Conservation (phyloP, 106 monocot species). For the Triglochin maritima region DNA sequence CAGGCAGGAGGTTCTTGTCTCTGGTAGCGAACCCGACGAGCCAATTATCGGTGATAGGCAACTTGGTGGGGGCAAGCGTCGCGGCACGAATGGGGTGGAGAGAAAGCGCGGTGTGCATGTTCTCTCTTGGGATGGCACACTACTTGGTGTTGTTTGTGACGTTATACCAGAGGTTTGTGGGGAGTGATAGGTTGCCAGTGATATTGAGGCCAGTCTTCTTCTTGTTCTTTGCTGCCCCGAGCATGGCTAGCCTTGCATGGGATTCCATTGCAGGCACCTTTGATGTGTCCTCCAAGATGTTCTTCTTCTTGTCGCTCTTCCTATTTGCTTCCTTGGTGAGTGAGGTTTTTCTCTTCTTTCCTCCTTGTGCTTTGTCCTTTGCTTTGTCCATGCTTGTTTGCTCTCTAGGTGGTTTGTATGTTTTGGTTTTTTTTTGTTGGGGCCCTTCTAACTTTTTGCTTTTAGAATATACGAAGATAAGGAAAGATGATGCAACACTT, state of each 20-base stretch:
- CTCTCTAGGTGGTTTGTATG: too few relatives aligned
- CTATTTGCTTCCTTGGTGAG: slow-evolving; percentile 37
- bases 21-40: slow-evolving; percentile 45
- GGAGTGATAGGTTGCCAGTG: slow-evolving; percentile 27
- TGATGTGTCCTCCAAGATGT: slow-evolving; percentile 38
- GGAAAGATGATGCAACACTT: too few relatives aligned
- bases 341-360: not conserved
- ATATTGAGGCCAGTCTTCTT: slow-evolving; percentile 41
- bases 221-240: slow-evolving; percentile 44
- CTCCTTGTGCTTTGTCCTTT: not conserved
- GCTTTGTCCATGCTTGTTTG: not conserved
- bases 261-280: slow-evolving; percentile 25
- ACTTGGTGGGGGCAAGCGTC: slow-evolving; percentile 27
- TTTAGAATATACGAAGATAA: too few relatives aligned
- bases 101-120: slow-evolving; percentile 40
- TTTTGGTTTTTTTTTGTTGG: too few relatives aligned
- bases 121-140: slow-evolving; percentile 33
- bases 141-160: slow-evolving; percentile 49
- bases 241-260: slow-evolving; percentile 51
- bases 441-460: too few relatives aligned
- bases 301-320: slow-evolving; percentile 63
- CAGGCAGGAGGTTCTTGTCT: slow-evolving; percentile 25
- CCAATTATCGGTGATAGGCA: slow-evolving; percentile 42
- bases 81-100: slow-evolving; percentile 40
- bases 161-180: slow-evolving; percentile 35